phyloP scores from a whole-genome alignment of 2,329 filamentous ascomycete species.

The Blastomyces gilchristii region DNA sequence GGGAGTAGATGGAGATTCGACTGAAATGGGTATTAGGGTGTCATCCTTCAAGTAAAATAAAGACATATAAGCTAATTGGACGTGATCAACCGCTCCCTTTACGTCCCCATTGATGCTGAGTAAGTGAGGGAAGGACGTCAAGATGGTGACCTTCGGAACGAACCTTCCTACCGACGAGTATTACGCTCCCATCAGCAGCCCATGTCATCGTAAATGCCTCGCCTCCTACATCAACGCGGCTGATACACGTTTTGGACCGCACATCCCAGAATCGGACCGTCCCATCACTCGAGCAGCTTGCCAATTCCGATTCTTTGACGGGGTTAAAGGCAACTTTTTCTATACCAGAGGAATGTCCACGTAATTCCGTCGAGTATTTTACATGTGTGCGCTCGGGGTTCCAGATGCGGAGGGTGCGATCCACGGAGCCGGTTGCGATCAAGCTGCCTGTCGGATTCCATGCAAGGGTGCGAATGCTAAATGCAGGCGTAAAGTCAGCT shows the following conservation, averaged over 20 bases:
- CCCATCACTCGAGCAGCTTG: slow-evolving; percentile 41
- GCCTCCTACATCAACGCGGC: slow-evolving; percentile 39
- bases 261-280: slow-evolving; percentile 44
- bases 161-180: slow-evolving; percentile 41
- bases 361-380: slow-evolving; percentile 40
- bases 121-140: no score
- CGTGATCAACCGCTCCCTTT: not conserved
- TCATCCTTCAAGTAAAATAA: slow-evolving; percentile 32
- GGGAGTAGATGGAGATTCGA: slow-evolving; percentile 32
- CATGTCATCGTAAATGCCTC: slow-evolving; percentile 42
- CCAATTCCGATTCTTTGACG: slow-evolving; percentile 40
- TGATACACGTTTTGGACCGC: slow-evolving; percentile 39
- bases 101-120: not conserved
- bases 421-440: slow-evolving; percentile 77
- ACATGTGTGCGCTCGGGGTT: slow-evolving; percentile 48
- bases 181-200: slow-evolving; percentile 38
- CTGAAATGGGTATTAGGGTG: slow-evolving; percentile 37
- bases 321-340: slow-evolving; percentile 43
- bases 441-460: slow-evolving; percentile 82
- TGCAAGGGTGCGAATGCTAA: slow-evolving; percentile 64
- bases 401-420: slow-evolving; percentile 88
- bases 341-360: slow-evolving; percentile 38
- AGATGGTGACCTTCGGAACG: slow-evolving; percentile 6
- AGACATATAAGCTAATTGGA: slow-evolving; percentile 1
- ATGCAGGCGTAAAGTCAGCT: slow-evolving; percentile 17